phyloP scores from a whole-genome alignment of 1,139 yeast species.

The Candida albicans region DNA sequence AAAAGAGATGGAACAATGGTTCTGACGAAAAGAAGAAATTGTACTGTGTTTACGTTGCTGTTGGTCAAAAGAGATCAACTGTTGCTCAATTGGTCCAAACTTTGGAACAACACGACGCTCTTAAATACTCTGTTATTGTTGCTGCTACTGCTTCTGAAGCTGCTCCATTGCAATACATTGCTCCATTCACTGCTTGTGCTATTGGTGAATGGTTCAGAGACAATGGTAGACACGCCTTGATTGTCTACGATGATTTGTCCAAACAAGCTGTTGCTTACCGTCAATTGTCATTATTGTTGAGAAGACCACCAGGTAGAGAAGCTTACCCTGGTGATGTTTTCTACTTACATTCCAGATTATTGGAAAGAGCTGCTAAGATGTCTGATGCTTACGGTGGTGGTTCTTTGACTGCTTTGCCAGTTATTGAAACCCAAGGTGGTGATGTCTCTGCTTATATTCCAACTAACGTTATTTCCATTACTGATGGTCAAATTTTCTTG shows the following conservation, averaged over 20 bases:
- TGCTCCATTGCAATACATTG: conserved; percentile 99
- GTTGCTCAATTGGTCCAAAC: conserved; percentile 99
- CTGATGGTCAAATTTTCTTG: conserved; percentile 97
- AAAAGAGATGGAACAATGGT: conserved; percentile 98
- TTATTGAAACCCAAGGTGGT: conserved; percentile 99
- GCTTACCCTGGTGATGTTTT: conserved; percentile 97
- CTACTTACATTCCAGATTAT: conserved; percentile 94
- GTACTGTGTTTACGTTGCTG: conserved; percentile 99
- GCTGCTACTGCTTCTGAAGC: conserved; percentile 99
- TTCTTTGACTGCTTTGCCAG: conserved; percentile 93
- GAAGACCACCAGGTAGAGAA: conserved; percentile 98
- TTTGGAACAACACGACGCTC: conserved; percentile 96
- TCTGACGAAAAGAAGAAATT: conserved; percentile 94
- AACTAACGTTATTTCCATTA: conserved; percentile 95
- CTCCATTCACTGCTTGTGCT: conserved; percentile 99
- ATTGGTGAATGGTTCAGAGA: conserved; percentile 99
- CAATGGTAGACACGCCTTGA: conserved; percentile 96
- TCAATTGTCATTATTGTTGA: conserved; percentile 95
- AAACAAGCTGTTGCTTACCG: conserved; percentile 99
- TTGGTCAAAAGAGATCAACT: conserved; percentile 99
- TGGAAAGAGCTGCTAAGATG: conserved; percentile 98
- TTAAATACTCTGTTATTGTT: conserved; percentile 96
- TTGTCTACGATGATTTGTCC: conserved; percentile 96
- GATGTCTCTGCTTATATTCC: conserved; percentile 98
- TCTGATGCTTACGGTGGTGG: conserved; percentile 87